phyloP scores from a whole-genome alignment of 768 basidiomycete genomes.

The Ramaria sp. region DNA sequence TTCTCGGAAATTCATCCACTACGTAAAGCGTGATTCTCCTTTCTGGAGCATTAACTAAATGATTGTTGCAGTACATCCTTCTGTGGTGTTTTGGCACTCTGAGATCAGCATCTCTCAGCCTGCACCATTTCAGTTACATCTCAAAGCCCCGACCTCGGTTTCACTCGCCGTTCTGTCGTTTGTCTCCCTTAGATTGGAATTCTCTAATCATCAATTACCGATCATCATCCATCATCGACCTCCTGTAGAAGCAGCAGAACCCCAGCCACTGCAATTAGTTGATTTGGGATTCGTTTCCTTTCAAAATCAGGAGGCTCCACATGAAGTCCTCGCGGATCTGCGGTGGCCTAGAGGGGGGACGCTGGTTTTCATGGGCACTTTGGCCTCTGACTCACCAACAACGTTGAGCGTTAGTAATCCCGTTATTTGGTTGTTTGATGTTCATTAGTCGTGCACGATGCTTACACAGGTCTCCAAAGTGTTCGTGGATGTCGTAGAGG shows the following conservation, averaged over 20 bases:
- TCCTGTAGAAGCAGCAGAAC: slow-evolving; percentile 1
- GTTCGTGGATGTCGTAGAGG: slow-evolving; percentile 43
- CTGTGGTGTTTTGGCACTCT: slow-evolving; percentile 60
- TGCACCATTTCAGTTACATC: slow-evolving; percentile 64
- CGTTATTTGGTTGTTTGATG: neutral
- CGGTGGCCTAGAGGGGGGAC: slow-evolving; percentile 46
- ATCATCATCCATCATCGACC: slow-evolving; percentile 39
- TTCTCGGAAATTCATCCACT: slow-evolving; percentile 52
- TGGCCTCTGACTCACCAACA: slow-evolving; percentile 40
- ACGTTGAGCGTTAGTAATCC: slow-evolving; percentile 40
- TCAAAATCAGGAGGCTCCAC: slow-evolving; percentile 12
- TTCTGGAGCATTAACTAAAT: slow-evolving; percentile 5
- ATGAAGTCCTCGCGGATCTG: slow-evolving; percentile 31
- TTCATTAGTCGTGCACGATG: neutral
- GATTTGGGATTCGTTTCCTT: slow-evolving; percentile 32
- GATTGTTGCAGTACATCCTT: slow-evolving; percentile 45
- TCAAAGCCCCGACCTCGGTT: slow-evolving; percentile 41
- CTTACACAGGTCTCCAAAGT: slow-evolving; percentile 17
- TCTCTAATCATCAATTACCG: slow-evolving; percentile 40
- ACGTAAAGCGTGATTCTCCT: slow-evolving; percentile 32
- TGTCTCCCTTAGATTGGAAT: slow-evolving; percentile 45
- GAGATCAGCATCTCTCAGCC: slow-evolving; percentile 49
- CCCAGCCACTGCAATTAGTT: slow-evolving; percentile 27
- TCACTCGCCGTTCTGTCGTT: slow-evolving; percentile 52
- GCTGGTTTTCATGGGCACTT: slow-evolving; percentile 50